phyloP scores from a whole-genome alignment of 148 eudicot genomes.

The Fagopyrum homotropicum region DNA sequence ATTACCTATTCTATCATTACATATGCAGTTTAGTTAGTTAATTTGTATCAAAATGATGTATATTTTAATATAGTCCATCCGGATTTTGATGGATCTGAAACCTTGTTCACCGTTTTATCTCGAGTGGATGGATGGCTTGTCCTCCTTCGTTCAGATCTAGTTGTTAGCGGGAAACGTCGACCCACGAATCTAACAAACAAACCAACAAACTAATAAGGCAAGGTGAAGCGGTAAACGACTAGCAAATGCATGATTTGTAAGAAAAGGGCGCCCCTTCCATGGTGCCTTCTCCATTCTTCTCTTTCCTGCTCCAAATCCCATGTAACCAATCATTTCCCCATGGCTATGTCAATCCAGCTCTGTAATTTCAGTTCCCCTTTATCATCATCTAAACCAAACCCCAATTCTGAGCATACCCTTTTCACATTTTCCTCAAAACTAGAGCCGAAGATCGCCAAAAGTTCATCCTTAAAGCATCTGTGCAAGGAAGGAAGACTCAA shows the following conservation, averaged over 20 bases:
- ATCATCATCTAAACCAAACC: conserved; percentile 5
- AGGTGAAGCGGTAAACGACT: no score
- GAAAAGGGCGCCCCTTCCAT: neutral
- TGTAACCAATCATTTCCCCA: neutral
- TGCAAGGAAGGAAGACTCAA: conserved; percentile 32
- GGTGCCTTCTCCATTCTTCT: neutral
- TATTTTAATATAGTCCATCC: no score
- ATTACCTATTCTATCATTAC: no score
- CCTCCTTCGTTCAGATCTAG: no score
- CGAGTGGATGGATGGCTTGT: no score
- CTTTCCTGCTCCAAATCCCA: neutral
- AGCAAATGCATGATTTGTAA: neutral
- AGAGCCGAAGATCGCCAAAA: conserved; percentile 21
- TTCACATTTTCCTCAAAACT: conserved; percentile 12
- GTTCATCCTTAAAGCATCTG: conserved; percentile 26
- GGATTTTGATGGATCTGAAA: no score
- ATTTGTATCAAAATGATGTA: no score
- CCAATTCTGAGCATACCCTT: conserved; percentile 3
- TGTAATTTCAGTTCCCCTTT: conserved; percentile 1
- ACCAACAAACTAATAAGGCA: no score
- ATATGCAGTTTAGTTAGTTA: no score
- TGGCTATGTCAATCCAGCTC: neutral
- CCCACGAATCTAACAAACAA: no score
- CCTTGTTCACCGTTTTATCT: no score
- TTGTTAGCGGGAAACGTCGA: no score